Conservation (phyloP, 2,329 filamentous ascomycete species). For the Ophiostoma sp. region DNA sequence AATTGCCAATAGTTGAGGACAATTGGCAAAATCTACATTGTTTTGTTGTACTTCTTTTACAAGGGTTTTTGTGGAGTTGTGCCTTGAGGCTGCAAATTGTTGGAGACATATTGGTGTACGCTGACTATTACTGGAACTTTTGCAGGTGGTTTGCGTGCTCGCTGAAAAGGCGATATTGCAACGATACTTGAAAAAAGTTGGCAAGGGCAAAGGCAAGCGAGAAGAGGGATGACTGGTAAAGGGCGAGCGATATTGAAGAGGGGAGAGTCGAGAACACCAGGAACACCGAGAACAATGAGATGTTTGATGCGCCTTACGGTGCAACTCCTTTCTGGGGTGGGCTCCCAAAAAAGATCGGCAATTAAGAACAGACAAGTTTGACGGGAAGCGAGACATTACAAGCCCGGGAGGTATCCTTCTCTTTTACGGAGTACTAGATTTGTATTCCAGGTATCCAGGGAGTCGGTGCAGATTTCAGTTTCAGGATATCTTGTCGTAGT, state of each 20-base stretch:
- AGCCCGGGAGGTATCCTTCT: background rate
- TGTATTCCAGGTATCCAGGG: background rate
- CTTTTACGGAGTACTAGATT: background rate
- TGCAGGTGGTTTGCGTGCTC: background rate
- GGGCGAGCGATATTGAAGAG: background rate
- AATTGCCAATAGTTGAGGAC: background rate
- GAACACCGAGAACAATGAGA: background rate
- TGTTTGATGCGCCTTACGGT: slow-evolving; percentile 5
- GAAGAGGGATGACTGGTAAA: slow-evolving; percentile 3
- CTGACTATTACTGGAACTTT: slow-evolving; percentile 7
- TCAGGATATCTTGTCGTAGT: background rate
- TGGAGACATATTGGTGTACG: background rate
- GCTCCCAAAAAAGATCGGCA: background rate
- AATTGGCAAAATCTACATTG: background rate
- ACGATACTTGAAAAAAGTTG: slow-evolving; percentile 6
- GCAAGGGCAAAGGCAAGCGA: background rate
- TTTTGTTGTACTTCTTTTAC: background rate
- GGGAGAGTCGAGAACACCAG: background rate
- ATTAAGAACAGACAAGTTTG: background rate
- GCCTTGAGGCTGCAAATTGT: background rate
- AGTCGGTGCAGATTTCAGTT: slow-evolving; percentile 5
- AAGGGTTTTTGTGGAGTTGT: background rate
- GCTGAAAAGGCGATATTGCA: background rate
- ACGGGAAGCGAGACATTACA: background rate
- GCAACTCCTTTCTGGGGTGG: background rate